These are phyloP conservation scores for Globisporangium nunn DNA, from an alignment of 352 stramenopile species.

Conservation along the genomic window DNA sequence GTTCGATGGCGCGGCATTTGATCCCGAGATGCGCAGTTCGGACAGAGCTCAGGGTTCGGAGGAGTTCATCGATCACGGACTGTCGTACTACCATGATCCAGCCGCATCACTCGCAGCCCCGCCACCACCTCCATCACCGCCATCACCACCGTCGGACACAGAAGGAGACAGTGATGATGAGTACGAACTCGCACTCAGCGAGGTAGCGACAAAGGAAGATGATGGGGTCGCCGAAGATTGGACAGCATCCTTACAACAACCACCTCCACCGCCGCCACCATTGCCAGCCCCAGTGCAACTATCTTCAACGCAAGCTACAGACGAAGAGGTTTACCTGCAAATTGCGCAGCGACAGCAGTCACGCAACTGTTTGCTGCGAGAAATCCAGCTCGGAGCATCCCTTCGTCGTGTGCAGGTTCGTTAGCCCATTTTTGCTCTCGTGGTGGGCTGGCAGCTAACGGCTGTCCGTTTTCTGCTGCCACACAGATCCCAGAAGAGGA, in stretches of 20 bases:
- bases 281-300: conserved; percentile 4
- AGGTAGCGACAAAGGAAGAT: not conserved
- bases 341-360: not conserved
- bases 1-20: conserved; percentile 11
- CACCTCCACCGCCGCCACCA: conserved; percentile 7
- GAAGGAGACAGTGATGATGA: conserved; percentile 1
- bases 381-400: conserved; percentile 27
- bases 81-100: conserved; percentile 48
- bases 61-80: conserved; percentile 37
- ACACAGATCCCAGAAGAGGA: not conserved
- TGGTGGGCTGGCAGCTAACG: not conserved
- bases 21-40: conserved; percentile 15
- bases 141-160: conserved; percentile 4
- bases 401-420: conserved; percentile 18
- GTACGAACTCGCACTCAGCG: conserved; percentile 17
- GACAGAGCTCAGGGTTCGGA: conserved; percentile 13
- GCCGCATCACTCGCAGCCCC: conserved; percentile 6
- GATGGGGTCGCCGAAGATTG: not conserved
- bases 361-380: conserved; percentile 13
- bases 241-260: not conserved
- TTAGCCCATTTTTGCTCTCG: too few relatives aligned
- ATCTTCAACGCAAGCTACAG: not conserved
- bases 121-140: conserved; percentile 21
- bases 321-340: not conserved
- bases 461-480: not conserved